Conservation (phyloP, 164 flowering plant genomes). For the Paratinospora sagittata region DNA sequence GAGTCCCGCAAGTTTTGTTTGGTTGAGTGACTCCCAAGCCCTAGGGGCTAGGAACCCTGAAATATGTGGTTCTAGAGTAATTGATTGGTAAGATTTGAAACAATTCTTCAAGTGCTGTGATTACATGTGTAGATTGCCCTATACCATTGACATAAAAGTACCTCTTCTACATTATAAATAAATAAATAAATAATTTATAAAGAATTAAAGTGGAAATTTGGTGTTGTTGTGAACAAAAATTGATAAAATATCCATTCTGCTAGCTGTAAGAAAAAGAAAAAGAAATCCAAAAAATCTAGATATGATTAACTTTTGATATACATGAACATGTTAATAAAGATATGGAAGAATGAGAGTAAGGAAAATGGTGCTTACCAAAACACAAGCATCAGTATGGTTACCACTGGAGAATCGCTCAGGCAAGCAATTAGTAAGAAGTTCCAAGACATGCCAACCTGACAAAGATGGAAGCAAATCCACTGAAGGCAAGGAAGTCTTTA, state of each 20-base stretch:
- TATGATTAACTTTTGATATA: no score
- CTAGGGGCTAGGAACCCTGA: not conserved
- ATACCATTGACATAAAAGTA: not conserved
- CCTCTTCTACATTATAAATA: no score
- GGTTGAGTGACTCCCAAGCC: not conserved
- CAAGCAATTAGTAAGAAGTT: slow-evolving; percentile 67
- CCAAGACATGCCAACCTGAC: slow-evolving; percentile 58
- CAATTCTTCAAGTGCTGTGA: not conserved
- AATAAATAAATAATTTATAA: no score
- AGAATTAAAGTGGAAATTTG: no score
- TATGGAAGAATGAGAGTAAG: not conserved
- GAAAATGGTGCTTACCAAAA: slow-evolving; percentile 52
- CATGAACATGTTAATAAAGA: no score
- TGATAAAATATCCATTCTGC: no score
- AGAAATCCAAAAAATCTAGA: no score
- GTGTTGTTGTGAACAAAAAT: no score
- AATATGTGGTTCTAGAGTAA: not conserved
- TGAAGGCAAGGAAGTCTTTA: slow-evolving; percentile 49
- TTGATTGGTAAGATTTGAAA: not conserved
- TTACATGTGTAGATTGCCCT: not conserved
- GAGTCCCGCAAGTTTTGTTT: not conserved
- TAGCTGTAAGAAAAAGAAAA: no score
- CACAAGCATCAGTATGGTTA: slow-evolving; percentile 65
- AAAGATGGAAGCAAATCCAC: slow-evolving; percentile 50
- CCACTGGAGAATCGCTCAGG: slow-evolving; percentile 62